Evolutionary conservation across 495 filamentous ascomycete genomes (phyloP).

Genomic region (Filosporella fistucella): DNA sequence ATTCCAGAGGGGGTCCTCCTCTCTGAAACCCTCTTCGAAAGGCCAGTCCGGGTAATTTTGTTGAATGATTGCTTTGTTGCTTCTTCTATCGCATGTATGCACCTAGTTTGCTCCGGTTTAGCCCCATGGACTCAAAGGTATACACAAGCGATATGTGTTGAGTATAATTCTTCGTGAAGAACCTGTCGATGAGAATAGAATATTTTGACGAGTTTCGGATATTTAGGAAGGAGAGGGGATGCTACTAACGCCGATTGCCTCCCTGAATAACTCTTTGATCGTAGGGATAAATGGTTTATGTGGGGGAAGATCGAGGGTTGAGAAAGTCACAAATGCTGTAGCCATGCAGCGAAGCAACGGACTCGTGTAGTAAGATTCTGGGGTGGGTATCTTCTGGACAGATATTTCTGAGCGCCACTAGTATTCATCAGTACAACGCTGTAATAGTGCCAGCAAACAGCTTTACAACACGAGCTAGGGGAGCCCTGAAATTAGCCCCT

Average conservation of each 20-base stretch:
- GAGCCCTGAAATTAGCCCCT: too few relatives aligned
- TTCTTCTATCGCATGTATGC: constrained; percentile 77
- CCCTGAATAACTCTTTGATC: constrained; percentile 69
- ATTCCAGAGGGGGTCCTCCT: constrained; percentile 58
- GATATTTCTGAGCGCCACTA: constrained; percentile 54
- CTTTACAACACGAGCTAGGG: too few relatives aligned
- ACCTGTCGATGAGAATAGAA: too few relatives aligned
- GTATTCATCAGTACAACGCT: too few relatives aligned
- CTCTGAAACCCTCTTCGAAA: constrained; percentile 60
- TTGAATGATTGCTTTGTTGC: constrained; percentile 50
- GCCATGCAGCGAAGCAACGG: constrained; percentile 64
- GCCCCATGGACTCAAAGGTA: too few relatives aligned
- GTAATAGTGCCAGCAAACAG: too few relatives aligned
- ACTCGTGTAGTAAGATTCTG: constrained; percentile 62
- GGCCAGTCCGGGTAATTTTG: constrained; percentile 50
- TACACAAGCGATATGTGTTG: too few relatives aligned
- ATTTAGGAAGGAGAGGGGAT: too few relatives aligned
- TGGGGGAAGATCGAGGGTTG: constrained; percentile 44
- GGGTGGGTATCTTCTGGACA: constrained; percentile 53
- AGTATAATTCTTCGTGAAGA: too few relatives aligned
- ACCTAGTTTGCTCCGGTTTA: too few relatives aligned
- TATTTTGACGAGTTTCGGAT: too few relatives aligned
- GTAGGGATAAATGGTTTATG: constrained; percentile 50
- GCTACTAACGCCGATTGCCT: constrained; percentile 63
- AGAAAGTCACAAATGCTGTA: constrained; percentile 61